phyloP scores from a whole-genome alignment of 1,139 yeast genomes.

The Yamadazyma diddensiae region DNA sequence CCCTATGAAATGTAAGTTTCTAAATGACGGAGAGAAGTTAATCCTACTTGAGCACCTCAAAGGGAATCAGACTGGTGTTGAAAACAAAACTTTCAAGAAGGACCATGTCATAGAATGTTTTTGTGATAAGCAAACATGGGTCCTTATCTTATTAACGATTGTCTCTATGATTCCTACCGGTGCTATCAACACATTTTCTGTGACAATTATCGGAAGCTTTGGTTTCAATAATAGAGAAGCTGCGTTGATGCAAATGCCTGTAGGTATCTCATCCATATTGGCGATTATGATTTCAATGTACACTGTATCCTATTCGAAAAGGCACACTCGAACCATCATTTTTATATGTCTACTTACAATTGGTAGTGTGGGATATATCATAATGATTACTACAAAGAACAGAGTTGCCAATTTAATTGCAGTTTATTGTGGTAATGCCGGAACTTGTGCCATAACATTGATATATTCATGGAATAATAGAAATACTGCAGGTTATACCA shows the following conservation, averaged over 20 bases:
- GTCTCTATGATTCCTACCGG: conserved; percentile 41
- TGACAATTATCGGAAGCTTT: conserved; percentile 35
- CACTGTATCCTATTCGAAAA: conserved; percentile 20
- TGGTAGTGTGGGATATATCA: conserved; percentile 35
- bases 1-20: conserved; percentile 29
- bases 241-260: conserved; percentile 40
- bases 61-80: conserved; percentile 24
- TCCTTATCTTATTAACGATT: conserved; percentile 31
- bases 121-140: conserved; percentile 36
- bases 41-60: conserved; percentile 29
- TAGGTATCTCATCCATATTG: conserved; percentile 35
- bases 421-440: conserved; percentile 35
- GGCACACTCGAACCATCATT: conserved; percentile 24
- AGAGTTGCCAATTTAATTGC: conserved; percentile 33
- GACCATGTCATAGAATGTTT: conserved; percentile 30
- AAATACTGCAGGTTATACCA: conserved; percentile 37
- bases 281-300: conserved; percentile 32
- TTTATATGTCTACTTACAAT: conserved; percentile 32
- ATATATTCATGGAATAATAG: conserved; percentile 35
- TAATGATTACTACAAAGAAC: conserved; percentile 24
- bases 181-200: conserved; percentile 39
- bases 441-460: conserved; percentile 34
- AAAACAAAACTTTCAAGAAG: conserved; percentile 16
- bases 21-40: conserved; percentile 26
- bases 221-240: conserved; percentile 32